phyloP scores from a whole-genome alignment of 768 basidiomycete species.

The Tricholomella constricta region DNA sequence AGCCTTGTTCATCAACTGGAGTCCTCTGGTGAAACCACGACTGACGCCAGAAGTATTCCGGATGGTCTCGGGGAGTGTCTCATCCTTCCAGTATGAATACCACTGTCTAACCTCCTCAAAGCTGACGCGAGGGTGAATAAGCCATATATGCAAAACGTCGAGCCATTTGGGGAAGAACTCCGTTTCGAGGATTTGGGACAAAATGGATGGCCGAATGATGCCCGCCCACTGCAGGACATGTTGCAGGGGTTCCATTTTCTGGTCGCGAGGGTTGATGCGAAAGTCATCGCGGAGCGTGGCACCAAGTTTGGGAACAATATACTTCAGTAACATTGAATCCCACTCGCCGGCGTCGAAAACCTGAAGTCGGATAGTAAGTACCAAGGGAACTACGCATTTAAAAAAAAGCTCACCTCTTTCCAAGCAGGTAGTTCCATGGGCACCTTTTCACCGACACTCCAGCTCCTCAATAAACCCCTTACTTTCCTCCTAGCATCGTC shows the following conservation, averaged over 20 bases:
- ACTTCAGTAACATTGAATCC: conserved; percentile 89
- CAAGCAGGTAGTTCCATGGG: conserved; percentile 79
- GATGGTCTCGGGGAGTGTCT: conserved; percentile 74
- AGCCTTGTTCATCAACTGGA: conserved; percentile 94
- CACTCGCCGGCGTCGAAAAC: conserved; percentile 82
- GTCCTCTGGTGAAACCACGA: conserved; percentile 82
- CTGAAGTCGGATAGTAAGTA: conserved; percentile 32
- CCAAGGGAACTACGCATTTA: conserved; percentile 1
- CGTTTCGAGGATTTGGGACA: conserved; percentile 81
- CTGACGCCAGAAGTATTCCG: conserved; percentile 64
- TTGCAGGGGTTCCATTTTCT: conserved; percentile 82
- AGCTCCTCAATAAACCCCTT: conserved; percentile 72
- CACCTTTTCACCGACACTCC: conserved; percentile 71
- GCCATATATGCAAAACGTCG: conserved; percentile 88
- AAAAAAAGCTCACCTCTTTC: conserved; percentile 64
- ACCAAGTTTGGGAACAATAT: conserved; percentile 90
- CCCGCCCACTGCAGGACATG: conserved; percentile 76
- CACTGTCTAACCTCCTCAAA: conserved; percentile 93
- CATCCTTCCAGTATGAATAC: conserved; percentile 89
- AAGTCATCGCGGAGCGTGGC: conserved; percentile 82
- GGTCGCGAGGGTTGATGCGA: conserved; percentile 86
- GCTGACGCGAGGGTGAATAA: conserved; percentile 84
- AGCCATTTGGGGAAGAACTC: conserved; percentile 99
- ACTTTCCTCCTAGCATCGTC: conserved; percentile 87
- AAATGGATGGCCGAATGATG: conserved; percentile 72